Evolutionary conservation across 2,329 filamentous ascomycete species (phyloP), one percentile per base, ranked within the genome.

Genomic region (Corniculantispora saksenae): DNA sequence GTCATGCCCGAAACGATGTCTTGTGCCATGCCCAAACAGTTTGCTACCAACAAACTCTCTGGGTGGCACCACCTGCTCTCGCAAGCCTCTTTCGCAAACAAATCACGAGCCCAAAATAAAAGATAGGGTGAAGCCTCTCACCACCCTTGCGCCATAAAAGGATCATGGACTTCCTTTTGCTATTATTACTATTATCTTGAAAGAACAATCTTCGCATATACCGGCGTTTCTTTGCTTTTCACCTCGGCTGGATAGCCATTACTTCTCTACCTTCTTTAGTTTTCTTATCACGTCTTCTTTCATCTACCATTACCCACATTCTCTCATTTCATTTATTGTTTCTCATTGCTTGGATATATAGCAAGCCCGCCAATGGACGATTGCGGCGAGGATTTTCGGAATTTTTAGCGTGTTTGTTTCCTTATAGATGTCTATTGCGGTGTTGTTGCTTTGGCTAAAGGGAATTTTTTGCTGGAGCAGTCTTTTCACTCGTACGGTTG

Each of bases 271-370:
- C 25, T 25, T 62, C 29, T 60, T 61, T 56, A 45, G 54, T 23
- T 27, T 25, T 53, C 40, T 13, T 35, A 60, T 61, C 23, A 40
- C 25, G 51, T 61, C 35, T 25, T 47, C 56, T 53, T 45, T 40
- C 32, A 21, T 43, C 38, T 21, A 60, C 29, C 15, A 27, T 29
- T 21, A 23, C 48, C 15, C 47, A n/a, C 32, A 23, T 6, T 43
- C 35, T 15, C 47, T 43, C 51, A 55, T 32, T 29, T 40, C 51
- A 55, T 32, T 29, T 27, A 25, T 47, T 61, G 7, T 19, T 17
- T 17, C n/a, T n/a, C 10, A 43, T 61, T 61, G 58, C 58, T 61
- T 61, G 58, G 58, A 61, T 53, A 61, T 53, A 50, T 13, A 27
- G 23, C 55, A 50, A 12, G 38, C 12, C 17, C 48, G 43, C 48